Evolutionary conservation across 345 rosid genomes (phyloP), one percentile per base, ranked within the genome.

Genomic region (Erucastrum elatum): DNA sequence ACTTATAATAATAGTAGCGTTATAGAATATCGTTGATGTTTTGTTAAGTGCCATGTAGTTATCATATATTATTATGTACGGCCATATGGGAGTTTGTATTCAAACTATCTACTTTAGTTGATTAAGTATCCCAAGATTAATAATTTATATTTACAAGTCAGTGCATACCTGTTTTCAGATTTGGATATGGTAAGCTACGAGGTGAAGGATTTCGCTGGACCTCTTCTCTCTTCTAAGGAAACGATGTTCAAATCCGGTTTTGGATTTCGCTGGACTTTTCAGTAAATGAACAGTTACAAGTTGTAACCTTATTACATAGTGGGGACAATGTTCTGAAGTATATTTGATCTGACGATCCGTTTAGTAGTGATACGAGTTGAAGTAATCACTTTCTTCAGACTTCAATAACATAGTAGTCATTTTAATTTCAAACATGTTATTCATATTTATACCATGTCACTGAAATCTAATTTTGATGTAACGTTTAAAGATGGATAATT

Each of bases 121-220:
- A 41, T 41, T 26, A 29, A 64, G 46, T 15, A 16, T 66, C 56
- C 17, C n/a, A 41, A 11, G 70, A 41, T 66, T 66, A 66, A 35
- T 51, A 51, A 15, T 35, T 0, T 66, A 41, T 66, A 21, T 37
- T 21, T 21, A 27, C 2, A 41, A 25, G 56, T 41, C 33, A 41
- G 70, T 25, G 70, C 70, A 41, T 4, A 66, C 34, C 25, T 41
- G 56, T 65, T 64, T 21, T 41, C 11, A 65, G 69, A 66, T 41
- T 21, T 39, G 35, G 70, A 66, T 66, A 39, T 66, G 70, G 31
- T 37, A 66, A 53, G 31, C 31, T 66, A 37, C 70, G 25, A 39
- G 70, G 70, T 66, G 2, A 39, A 39, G 17, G 55, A 21, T 21
- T 21, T 21, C 55, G 4, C 70, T 17, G 51, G 31, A 0, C 3